Base-by-base conservation (phyloP, 2,329 filamentous ascomycete species). In the Fonsecaea multimorphosa region DNA sequence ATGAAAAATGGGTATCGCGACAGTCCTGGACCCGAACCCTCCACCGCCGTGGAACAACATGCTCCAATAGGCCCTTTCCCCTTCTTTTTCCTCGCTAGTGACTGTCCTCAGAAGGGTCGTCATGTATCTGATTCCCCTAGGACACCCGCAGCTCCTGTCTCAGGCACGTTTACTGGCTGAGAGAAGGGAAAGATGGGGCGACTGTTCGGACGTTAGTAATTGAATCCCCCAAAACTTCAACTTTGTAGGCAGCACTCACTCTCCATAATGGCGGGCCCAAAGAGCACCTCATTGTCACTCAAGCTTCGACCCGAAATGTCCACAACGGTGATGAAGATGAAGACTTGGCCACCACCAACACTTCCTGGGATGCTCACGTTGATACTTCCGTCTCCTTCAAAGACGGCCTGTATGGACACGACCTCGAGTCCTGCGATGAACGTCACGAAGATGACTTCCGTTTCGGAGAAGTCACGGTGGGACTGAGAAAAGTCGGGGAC, bases 241-340 rank as follows among this genome's bases (percentile, higher is more conserved):
- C 27, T 55, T 16, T 24, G 14, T 36, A 22, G 29, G n/a, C 38
- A 53, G 46, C 14, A 64, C 67, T 63, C 52, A 69, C 71, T 63
- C 55, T 73, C 70, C 38, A 73, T 38, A 49, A 73, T 68, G 16
- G 69, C 68, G 19, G 72, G 72, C 4, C 72, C 72, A 36, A 71
- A 71, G 31, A 73, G 44, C 34, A 71, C 61, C 56, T 69, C 68
- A 6, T 31, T 32, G 31, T 66, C 72, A 19, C 46, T 65, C 36
- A 73, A 56, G 53, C 44, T 59, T 19, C 62, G n/a, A 36, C 70
- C 67, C 24, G 58, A 31, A 49, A 71, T 59, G 44, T 71, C 69
- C 27, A 68, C 31, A 53, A 63, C 64, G 12, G 71, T 72, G 51
- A 73, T 63, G 58, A 73, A 65, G 29, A 70, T 65, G 38, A 70